Percentiles rank a stretch among this genome's conserved stretches.
These are phyloP conservation scores for Lipomyces yamadae DNA, from an alignment of 805 yeast genomes.

Conservation along the genomic window DNA sequence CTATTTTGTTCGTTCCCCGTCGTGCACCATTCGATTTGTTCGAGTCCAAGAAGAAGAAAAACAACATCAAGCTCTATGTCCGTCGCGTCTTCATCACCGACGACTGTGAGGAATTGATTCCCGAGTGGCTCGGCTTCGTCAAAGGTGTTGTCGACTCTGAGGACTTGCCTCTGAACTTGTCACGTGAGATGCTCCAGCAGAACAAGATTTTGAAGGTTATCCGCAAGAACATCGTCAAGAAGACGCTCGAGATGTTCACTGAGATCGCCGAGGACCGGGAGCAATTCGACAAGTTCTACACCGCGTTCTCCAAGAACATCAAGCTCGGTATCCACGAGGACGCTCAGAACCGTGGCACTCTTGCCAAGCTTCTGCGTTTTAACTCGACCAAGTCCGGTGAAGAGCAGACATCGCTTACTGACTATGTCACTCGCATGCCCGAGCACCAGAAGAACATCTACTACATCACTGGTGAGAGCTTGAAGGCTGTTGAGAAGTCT, in stretches of 20 bases:
- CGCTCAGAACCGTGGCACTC: constrained; percentile 92
- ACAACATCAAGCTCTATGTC: constrained; percentile 97
- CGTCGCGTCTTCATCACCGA: constrained; percentile 99
- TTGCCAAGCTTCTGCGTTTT: constrained; percentile 96
- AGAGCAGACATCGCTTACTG: constrained; percentile 91
- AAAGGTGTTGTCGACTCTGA: constrained; percentile 99
- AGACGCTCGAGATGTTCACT: constrained; percentile 96
- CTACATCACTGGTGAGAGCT: constrained; percentile 98
- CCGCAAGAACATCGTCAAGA: constrained; percentile 98
- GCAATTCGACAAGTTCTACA: constrained; percentile 97
- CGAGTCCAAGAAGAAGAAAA: constrained; percentile 98
- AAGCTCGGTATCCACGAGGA: constrained; percentile 99
- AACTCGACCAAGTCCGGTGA: constrained; percentile 94
- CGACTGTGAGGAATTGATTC: constrained; percentile 98
- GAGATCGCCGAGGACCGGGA: constrained; percentile 99
- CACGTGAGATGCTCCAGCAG: constrained; percentile 99
- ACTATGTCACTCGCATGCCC: constrained; percentile 99
- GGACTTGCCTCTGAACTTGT: constrained; percentile 98
- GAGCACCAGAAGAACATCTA: constrained; percentile 99
- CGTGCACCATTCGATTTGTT: constrained; percentile 99
- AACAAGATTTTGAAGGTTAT: constrained; percentile 99
- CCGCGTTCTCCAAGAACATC: constrained; percentile 96
- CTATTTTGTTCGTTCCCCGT: constrained; percentile 95
- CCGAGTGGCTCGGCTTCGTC: constrained; percentile 97
- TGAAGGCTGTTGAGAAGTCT: constrained; percentile 97